Evolutionary conservation across 2,329 filamentous ascomycete species (phyloP), one percentile per base, ranked within the genome.

Genomic region (Colletotrichum cereale): DNA sequence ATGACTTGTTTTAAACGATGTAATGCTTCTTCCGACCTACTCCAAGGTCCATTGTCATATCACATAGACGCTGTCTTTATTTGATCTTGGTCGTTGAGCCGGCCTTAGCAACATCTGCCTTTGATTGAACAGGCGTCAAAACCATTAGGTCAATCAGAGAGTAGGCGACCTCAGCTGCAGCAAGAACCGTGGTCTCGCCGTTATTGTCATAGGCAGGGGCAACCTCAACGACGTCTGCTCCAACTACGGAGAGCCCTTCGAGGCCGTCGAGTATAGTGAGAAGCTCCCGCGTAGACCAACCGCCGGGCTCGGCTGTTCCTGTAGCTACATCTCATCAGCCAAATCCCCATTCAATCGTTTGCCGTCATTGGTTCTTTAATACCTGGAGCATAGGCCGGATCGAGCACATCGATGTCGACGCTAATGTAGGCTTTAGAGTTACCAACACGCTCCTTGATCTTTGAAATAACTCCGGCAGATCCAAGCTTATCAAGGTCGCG

Each of bases 201-300:
- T 83, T 84, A 26, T 91, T 91, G 81, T 96, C 93, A 79, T 95
- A 96, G 5, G 89, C 89, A 0, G 93, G 93, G 2, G 91, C 88
- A 7, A 96, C 93, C 82, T 96, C 93, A 4, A 96, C 93, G 58
- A 96, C 88, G 82, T 96, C 93, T 0, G 91, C 93, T 1, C 92
- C 93, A 0, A 96, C 89, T 7, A 96, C 84, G 74, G 94, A 92
- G 77, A 96, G 80, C 0, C 85, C 88, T 76, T 92, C 90, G 16
- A 96, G 87, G 0, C 92, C 92, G 29, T 93, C 87, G 72, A 96
- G 81, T 66, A 96, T 91, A 3, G 90, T 85, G 72, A 95, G 91
- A 71, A 96, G 83, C 80, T 96, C 93, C 44, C 93, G 86, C 5
- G 90, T 93, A 2, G 92, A 93, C 93, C 93, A 96, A 24, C 93